These are phyloP conservation scores for Aaosphaeria pasadenensis DNA, from an alignment of 2,329 filamentous ascomycete species.

Conservation along the genomic window DNA sequence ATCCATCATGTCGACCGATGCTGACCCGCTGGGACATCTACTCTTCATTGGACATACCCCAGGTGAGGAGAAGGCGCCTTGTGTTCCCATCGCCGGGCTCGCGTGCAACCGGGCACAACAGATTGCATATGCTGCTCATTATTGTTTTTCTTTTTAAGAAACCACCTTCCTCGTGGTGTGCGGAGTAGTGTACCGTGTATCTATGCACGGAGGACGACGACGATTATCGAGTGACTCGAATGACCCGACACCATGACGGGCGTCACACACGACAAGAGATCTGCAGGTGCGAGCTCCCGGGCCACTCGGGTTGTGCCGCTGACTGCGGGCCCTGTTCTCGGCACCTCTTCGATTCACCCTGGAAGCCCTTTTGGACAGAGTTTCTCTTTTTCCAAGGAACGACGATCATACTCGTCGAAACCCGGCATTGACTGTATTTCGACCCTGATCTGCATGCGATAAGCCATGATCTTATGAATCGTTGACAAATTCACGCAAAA, in stretches of 20 bases:
- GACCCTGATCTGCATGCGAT: background rate
- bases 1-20: conserved; percentile 16
- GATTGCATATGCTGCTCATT: background rate
- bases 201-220: no score
- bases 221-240: no score
- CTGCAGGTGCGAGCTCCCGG: background rate
- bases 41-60: background rate
- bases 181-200: no score
- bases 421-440: background rate
- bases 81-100: background rate
- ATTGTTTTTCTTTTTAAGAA: background rate
- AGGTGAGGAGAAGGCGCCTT: background rate
- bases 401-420: background rate
- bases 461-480: background rate
- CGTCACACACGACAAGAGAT: background rate
- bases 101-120: background rate
- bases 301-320: background rate
- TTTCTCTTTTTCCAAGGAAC: background rate
- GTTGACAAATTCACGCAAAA: background rate
- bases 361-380: background rate
- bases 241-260: no score
- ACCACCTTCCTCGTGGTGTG: no score
- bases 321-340: background rate
- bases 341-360: background rate
- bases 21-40: background rate